Conservation (phyloP, 257 asterid genomes). For the Penstemon newberryi region DNA sequence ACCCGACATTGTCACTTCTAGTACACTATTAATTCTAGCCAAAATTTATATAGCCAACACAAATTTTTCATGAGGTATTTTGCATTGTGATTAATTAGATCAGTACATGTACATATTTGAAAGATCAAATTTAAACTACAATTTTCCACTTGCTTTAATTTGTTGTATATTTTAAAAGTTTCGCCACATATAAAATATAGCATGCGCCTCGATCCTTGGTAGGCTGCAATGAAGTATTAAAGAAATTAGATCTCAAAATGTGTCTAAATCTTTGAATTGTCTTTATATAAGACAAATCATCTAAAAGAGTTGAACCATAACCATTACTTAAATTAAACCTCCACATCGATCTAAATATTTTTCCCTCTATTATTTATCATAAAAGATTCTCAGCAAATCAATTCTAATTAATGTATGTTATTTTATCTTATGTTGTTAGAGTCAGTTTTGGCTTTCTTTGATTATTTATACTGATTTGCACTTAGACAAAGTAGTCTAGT, state of each 20-base stretch:
- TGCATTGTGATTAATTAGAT: no score
- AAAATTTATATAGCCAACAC: no score
- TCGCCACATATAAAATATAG: neutral
- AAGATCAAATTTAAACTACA: no score
- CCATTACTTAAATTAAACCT: slow-evolving; percentile 17
- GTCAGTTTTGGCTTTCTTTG: slow-evolving; percentile 54
- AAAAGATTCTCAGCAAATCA: slow-evolving; percentile 32
- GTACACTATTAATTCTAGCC: no score
- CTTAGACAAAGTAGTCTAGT: neutral
- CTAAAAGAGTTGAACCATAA: slow-evolving; percentile 21
- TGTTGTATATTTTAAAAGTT: no score
- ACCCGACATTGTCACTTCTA: no score
- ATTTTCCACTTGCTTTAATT: no score
- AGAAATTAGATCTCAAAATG: slow-evolving; percentile 8
- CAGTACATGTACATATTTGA: no score
- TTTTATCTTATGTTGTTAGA: slow-evolving; percentile 9
- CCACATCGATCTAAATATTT: slow-evolving; percentile 16
- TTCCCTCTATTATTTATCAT: slow-evolving; percentile 16
- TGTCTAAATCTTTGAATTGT: slow-evolving; percentile 24
- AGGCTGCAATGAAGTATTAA: slow-evolving; percentile 21
- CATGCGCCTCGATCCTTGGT: slow-evolving; percentile 16
- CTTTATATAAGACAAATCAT: slow-evolving; percentile 25
- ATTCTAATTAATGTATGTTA: neutral
- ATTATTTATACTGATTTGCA: neutral
- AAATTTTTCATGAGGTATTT: no score